A percentile compares a stretch with the other conserved stretches of the same genome.
Conservation (phyloP, 2,329 filamentous ascomycete species). For the Mycosphaerella sp. region DNA sequence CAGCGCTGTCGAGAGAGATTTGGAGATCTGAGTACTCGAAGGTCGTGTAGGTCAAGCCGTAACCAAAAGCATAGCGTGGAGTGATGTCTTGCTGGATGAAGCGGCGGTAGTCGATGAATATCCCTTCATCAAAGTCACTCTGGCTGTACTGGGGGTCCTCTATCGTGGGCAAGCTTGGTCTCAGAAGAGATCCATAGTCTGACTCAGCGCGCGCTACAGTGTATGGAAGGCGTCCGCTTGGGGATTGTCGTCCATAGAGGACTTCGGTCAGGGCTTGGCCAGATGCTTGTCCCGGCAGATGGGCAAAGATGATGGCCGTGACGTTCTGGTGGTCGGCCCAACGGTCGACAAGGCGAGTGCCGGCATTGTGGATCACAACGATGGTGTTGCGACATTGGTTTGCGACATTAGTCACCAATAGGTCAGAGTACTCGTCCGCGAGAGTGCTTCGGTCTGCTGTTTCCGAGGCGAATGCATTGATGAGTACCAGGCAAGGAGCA, state of each 20-base stretch:
- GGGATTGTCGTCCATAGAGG: slow-evolving; percentile 25
- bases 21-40: slow-evolving; percentile 36
- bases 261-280: slow-evolving; percentile 23
- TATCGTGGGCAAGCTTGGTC: slow-evolving; percentile 12
- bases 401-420: slow-evolving; percentile 29
- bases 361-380: slow-evolving; percentile 32
- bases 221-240: slow-evolving; percentile 30
- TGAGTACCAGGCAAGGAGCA: slow-evolving; percentile 30
- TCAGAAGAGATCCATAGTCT: slow-evolving; percentile 29
- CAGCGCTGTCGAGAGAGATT: slow-evolving; percentile 1
- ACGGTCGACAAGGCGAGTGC: slow-evolving; percentile 27
- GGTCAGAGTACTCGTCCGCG: slow-evolving; percentile 27
- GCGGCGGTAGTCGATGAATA: slow-evolving; percentile 42
- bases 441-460: slow-evolving; percentile 27
- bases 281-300: slow-evolving; percentile 22
- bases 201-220: slow-evolving; percentile 28
- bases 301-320: slow-evolving; percentile 20
- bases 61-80: slow-evolving; percentile 42
- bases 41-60: slow-evolving; percentile 41
- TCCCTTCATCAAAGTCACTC: slow-evolving; percentile 35
- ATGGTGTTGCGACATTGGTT: slow-evolving; percentile 30
- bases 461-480: slow-evolving; percentile 30
- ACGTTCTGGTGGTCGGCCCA: slow-evolving; percentile 28
- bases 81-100: slow-evolving; percentile 39
- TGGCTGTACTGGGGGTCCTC: slow-evolving; percentile 23